phyloP scores from a whole-genome alignment of 768 basidiomycete species.

The Tylopilus sp. region DNA sequence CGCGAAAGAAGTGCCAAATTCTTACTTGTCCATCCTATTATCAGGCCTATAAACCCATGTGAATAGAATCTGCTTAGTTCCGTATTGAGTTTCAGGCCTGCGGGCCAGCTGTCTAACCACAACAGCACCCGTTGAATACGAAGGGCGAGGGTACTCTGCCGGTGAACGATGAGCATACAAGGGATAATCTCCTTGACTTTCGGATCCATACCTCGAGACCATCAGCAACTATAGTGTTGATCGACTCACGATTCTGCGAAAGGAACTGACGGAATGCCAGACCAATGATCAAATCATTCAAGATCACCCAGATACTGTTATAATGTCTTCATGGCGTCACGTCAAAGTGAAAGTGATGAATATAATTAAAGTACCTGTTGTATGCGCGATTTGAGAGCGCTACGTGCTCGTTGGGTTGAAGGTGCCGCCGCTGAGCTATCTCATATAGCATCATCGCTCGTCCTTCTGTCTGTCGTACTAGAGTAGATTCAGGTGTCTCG shows the following conservation, averaged over 20 bases:
- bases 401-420: constrained; percentile 34
- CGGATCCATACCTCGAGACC: constrained; percentile 39
- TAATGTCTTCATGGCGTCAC: constrained; percentile 59
- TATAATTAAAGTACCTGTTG: constrained; percentile 49
- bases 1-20: constrained; percentile 8
- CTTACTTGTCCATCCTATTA: constrained; percentile 73
- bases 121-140: constrained; percentile 51
- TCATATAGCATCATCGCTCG: constrained; percentile 47
- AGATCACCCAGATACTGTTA: constrained; percentile 85
- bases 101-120: constrained; percentile 96
- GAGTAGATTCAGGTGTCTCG: not conserved
- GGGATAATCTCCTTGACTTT: not conserved
- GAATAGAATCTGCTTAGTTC: constrained; percentile 87
- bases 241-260: constrained; percentile 53
- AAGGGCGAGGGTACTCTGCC: constrained; percentile 24
- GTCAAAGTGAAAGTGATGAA: not conserved
- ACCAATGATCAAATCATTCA: constrained; percentile 90
- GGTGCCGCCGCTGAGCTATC: constrained; percentile 35
- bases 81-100: constrained; percentile 92
- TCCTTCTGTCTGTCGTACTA: constrained; percentile 62
- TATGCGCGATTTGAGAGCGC: constrained; percentile 52
- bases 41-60: constrained; percentile 61
- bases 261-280: constrained; percentile 68
- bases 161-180: not conserved
- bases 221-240: constrained; percentile 40